phyloP scores from a whole-genome alignment of 495 filamentous ascomycete species.

The Lasiosphaeriaceae sp. region DNA sequence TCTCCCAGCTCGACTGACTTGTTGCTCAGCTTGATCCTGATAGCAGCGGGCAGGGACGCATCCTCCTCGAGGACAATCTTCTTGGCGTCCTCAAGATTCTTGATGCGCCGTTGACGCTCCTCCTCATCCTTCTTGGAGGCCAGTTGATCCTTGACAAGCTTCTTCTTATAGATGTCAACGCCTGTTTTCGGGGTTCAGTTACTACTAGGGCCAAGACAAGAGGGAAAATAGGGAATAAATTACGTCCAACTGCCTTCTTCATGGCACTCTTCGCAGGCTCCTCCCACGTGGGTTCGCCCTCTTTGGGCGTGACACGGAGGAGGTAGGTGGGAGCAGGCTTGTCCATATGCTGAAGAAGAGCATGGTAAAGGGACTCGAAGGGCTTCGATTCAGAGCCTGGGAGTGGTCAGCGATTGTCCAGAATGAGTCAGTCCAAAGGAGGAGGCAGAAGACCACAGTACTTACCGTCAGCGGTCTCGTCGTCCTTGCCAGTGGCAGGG shows the following conservation, averaged over 20 bases:
- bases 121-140: conserved; percentile 66
- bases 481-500: conserved; percentile 72
- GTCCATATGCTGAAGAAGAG: conserved; percentile 68
- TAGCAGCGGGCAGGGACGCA: conserved; percentile 68
- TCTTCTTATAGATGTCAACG: conserved; percentile 73
- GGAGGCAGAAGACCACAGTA: too few species aligned
- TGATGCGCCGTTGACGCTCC: conserved; percentile 60
- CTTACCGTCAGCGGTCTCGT: conserved; percentile 49
- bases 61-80: conserved; percentile 83
- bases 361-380: conserved; percentile 75
- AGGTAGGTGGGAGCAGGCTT: conserved; percentile 58
- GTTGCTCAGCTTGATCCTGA: conserved; percentile 68
- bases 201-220: too few species aligned
- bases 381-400: conserved; percentile 60
- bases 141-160: conserved; percentile 66
- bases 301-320: conserved; percentile 64
- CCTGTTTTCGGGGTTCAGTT: too few species aligned
- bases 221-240: too few species aligned
- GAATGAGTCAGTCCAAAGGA: too few species aligned
- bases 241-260: conserved; percentile 74
- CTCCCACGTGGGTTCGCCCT: conserved; percentile 68
- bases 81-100: conserved; percentile 79
- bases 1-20: conserved; percentile 65
- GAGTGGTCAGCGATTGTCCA: too few species aligned
- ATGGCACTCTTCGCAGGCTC: conserved; percentile 75